These are phyloP conservation scores for Plantago major DNA, from an alignment of 257 asterid species.

Conservation along the genomic window DNA sequence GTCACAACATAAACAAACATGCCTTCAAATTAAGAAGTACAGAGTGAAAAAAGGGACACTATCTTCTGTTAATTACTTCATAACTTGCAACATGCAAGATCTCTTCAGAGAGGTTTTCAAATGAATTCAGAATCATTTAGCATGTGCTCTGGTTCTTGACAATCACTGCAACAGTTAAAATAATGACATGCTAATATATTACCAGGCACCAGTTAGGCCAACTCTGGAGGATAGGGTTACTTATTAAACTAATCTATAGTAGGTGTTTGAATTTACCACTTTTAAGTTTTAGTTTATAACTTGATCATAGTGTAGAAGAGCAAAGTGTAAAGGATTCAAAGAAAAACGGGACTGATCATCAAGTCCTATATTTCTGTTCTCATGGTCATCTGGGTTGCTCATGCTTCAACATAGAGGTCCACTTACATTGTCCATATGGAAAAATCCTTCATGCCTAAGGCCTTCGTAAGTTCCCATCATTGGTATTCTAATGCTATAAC, in stretches of 20 bases:
- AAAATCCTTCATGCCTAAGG: constrained; percentile 45
- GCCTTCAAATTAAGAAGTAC: too few relatives aligned
- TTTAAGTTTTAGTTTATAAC: background rate
- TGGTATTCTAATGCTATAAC: constrained; percentile 45
- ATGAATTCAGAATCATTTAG: too few relatives aligned
- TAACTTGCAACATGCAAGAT: too few relatives aligned
- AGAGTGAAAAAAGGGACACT: too few relatives aligned
- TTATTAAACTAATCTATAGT: background rate
- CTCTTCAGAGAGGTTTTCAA: too few relatives aligned
- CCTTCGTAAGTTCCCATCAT: constrained; percentile 25
- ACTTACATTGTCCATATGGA: constrained; percentile 49
- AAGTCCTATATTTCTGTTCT: constrained; percentile 24
- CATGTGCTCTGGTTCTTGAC: constrained; percentile 22
- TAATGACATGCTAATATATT: constrained; percentile 10
- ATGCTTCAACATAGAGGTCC: constrained; percentile 30
- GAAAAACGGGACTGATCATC: constrained; percentile 22
- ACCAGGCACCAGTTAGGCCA: background rate
- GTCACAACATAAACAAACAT: too few relatives aligned
- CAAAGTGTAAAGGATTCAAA: background rate
- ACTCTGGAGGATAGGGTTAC: background rate
- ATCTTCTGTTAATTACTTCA: too few relatives aligned
- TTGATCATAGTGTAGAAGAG: background rate
- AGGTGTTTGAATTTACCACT: background rate
- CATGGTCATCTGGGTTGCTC: constrained; percentile 14
- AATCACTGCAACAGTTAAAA: constrained; percentile 10